Percentiles rank a stretch among this genome's conserved stretches.
Evolutionary conservation across 106 monocot species (phyloP).

Genomic region (Dendrobium officinale): DNA sequence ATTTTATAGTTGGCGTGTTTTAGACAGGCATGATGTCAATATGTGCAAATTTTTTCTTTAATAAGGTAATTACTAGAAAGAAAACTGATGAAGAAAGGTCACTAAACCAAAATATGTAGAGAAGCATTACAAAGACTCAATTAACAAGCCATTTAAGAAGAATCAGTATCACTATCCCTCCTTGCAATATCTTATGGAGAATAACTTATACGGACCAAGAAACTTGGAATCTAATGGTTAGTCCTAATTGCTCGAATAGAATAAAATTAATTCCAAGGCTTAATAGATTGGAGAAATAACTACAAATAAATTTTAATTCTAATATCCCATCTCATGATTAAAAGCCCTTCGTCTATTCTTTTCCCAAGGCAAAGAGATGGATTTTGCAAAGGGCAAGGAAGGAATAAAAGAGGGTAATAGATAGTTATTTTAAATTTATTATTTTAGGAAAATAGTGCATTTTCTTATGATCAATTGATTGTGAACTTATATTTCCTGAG

Average conservation of each 20-base stretch:
- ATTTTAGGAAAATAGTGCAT: neutral
- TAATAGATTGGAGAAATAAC: neutral
- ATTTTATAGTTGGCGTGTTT: neutral
- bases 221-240: neutral
- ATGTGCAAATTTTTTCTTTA: neutral
- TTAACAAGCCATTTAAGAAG: neutral
- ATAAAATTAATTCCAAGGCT: neutral
- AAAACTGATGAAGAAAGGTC: too few relatives aligned
- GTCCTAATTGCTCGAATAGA: neutral
- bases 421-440: neutral
- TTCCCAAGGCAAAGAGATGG: neutral
- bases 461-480: neutral
- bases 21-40: neutral
- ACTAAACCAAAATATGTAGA: too few relatives aligned
- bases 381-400: neutral
- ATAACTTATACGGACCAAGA: neutral
- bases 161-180: neutral
- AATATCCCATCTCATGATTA: neutral
- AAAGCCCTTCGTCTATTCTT: neutral
- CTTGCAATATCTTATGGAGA: neutral
- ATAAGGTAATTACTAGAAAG: too few relatives aligned
- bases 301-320: neutral
- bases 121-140: too few relatives aligned
- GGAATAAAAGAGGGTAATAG: neutral
- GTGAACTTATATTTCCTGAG: neutral